Conservation (phyloP, 306 rosid genomes). For the Cicer chorassanicum region DNA sequence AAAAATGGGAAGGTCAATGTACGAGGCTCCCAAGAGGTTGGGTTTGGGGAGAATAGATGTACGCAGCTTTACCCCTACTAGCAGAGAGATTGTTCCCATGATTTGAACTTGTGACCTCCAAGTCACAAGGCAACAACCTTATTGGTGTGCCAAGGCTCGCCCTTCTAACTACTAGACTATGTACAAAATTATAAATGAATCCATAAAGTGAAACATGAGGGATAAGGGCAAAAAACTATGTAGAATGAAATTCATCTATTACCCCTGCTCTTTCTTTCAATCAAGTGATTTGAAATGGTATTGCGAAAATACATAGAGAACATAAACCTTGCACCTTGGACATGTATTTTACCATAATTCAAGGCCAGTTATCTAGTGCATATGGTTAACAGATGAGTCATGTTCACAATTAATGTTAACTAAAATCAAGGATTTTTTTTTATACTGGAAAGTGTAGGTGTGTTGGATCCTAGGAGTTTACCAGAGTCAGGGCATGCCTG, state of each 20-base stretch:
- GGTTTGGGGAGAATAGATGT: neutral
- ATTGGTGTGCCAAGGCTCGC: neutral
- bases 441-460: too few species aligned
- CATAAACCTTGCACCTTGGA: neutral
- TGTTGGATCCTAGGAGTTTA: too few species aligned
- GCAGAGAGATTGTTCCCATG: neutral
- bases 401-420: neutral
- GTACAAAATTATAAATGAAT: slow-evolving; percentile 10
- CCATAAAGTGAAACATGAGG: neutral
- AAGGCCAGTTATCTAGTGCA: slow-evolving; percentile 26
- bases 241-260: neutral
- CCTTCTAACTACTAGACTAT: neutral
- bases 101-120: neutral
- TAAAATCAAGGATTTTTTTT: neutral
- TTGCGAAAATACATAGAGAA: neutral
- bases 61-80: neutral
- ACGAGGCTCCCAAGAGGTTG: neutral
- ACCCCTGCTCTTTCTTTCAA: slow-evolving; percentile 4
- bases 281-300: slow-evolving; percentile 14
- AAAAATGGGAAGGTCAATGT: neutral
- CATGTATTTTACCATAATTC: neutral
- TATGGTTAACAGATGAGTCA: neutral
- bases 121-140: neutral
- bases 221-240: neutral
- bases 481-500: too few species aligned